Evolutionary conservation across 306 rosid species (phyloP), one percentile per base, ranked within the genome.

Genomic region (Vigna radiata): DNA sequence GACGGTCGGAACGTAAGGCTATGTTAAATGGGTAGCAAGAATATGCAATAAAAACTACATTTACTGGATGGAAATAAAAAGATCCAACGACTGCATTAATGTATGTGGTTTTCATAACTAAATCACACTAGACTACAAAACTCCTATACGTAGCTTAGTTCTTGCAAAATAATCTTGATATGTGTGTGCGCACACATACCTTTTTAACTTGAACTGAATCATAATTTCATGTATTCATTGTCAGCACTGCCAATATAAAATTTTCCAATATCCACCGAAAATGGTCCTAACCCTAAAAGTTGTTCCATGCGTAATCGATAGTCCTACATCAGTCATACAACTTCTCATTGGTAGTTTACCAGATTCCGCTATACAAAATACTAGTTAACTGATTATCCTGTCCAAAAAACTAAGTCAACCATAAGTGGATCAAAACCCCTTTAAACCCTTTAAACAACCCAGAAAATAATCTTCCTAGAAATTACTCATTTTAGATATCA

Each of bases 31-130:
- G 50, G 14, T 23, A 71, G 60, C 49, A 62, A 62, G 67, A 70
- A 53, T 52, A 58, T 58, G 21, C n/a, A 58, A 64, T 27, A 41
- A 72, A 43, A 72, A 72, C 78, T 63, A 72, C 8, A 23, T 78
- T 2, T 15, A 47, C 18, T n/a, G 49, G 59, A 37, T 9, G 23
- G 48, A 13, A 29, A 73, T 47, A 47, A 48, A 53, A 16, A 16
- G 55, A 15, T 66, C 13, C 63, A 55, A 46, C 27, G 15, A 80
- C n/a, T 31, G 27, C 54, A 44, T 7, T 21, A 11, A 62, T 62
- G 19, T 62, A 44, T 43, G 33, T 4, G 29, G 41, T 49, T 72
- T 37, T 72, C 49, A 63, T 29, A 61, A 29, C 58, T 49, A 52
- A 39, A 11, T 14, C 49, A 10, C 60, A 73, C 25, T 39, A 72